Conservation (phyloP, 768 basidiomycete species). For the Boletus bicolor region DNA sequence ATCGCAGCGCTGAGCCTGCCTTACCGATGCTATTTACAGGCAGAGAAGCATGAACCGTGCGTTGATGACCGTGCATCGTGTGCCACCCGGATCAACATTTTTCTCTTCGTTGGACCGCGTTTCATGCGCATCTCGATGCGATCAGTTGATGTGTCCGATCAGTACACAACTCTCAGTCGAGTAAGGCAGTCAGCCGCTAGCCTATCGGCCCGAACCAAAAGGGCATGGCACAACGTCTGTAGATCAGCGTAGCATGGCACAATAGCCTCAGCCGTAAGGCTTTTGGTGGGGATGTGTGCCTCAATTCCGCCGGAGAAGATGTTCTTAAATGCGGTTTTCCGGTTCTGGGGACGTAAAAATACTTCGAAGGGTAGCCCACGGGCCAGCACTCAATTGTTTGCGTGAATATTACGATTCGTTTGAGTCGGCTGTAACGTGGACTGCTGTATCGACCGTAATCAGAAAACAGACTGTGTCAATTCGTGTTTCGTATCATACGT, state of each 20-base stretch:
- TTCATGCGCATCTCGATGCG: neutral
- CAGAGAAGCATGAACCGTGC: neutral
- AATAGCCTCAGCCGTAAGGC: neutral
- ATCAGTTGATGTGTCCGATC: neutral
- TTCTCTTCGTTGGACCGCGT: neutral
- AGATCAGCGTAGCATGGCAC: neutral
- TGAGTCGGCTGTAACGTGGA: neutral
- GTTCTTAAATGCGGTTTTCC: neutral
- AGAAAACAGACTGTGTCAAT: neutral
- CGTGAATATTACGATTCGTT: neutral
- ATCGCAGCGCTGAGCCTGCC: neutral
- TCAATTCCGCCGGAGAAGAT: neutral
- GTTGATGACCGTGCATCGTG: neutral
- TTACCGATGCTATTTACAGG: neutral
- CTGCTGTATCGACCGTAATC: neutral
- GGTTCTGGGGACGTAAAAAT: constrained; percentile 3
- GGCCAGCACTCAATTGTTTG: neutral
- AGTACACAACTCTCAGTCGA: neutral
- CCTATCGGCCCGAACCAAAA: neutral
- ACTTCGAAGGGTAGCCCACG: neutral
- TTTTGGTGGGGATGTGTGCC: neutral
- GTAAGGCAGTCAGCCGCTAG: neutral
- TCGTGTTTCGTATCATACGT: constrained; percentile 14
- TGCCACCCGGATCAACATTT: neutral
- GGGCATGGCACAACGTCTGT: too few relatives aligned